phyloP scores from a whole-genome alignment of 352 stramenopile species.

The Pythium folliculosum region DNA sequence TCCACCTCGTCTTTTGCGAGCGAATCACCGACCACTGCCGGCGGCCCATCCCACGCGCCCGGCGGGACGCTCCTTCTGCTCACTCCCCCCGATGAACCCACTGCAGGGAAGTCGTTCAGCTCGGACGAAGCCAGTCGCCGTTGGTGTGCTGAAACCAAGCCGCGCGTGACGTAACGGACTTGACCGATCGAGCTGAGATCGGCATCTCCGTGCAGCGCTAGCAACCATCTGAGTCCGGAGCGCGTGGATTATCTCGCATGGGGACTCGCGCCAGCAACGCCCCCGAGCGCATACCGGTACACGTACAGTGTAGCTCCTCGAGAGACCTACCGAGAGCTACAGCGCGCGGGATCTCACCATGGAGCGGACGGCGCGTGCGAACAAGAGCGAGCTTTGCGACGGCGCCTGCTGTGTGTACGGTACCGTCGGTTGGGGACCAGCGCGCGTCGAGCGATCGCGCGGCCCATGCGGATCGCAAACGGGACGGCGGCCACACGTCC shows the following conservation, averaged over 20 bases:
- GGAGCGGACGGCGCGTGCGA: neutral
- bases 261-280: too few relatives aligned
- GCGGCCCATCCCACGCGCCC: neutral
- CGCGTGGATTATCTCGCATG: neutral
- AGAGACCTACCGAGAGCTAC: neutral
- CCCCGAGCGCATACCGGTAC: too few relatives aligned
- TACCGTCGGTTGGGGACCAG: too few relatives aligned
- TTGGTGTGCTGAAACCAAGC: neutral
- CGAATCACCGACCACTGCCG: neutral
- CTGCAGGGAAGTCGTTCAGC: neutral
- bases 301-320: neutral
- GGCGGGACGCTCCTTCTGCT: neutral
- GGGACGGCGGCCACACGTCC: neutral
- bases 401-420: too few relatives aligned
- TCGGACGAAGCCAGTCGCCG: constrained; percentile 14
- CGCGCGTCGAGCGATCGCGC: too few relatives aligned
- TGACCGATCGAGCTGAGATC: constrained; percentile 1
- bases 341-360: too few relatives aligned
- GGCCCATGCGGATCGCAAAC: neutral
- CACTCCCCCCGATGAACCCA: too few relatives aligned
- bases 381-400: neutral
- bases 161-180: constrained; percentile 16
- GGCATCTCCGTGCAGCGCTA: too few relatives aligned
- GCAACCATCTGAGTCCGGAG: neutral
- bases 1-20: neutral